Base-by-base conservation (phyloP, 306 rosid genomes). In the Pterocarpus santalinus region DNA sequence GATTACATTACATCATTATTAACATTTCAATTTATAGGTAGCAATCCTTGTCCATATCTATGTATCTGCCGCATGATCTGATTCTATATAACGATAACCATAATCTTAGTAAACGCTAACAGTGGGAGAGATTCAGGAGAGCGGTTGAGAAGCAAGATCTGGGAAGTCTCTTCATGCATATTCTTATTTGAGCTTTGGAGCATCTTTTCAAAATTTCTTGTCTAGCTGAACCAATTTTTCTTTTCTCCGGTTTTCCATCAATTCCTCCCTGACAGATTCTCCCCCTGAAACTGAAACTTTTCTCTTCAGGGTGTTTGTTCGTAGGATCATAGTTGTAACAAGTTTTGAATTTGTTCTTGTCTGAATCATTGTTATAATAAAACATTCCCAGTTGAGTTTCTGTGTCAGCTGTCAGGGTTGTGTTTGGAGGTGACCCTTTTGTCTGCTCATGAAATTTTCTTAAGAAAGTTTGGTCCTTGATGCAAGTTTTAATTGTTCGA, bases 241-340 rank as follows among this genome's bases (percentile, higher is more conserved):
- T 66, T 73, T 63, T 35, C 65, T 72, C 17, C 14, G 79, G 4
- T 80, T 85, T 80, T 62, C 63, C 74, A 49, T 69, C 56, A 75
- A 39, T 30, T 63, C 57, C 58, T 38, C 28, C 55, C 32, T 46
- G 16, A 46, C 2, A 55, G 35, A 77, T 53, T 60, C 73, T 60
- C 39, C 7, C 63, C 41, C 4, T 58, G 30, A 32, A 47, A 65
- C 6, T 44, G 28, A 22, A 22, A 22, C 28, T 22, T 22, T 22
- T 68, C 65, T 47, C 35, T 66, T 58, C 16, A 68, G 69, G 66
- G 28, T 49, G 35, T 51, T 67, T 55, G 16, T 8, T 74, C 44
- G 9, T 56, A 8, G 62, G 55, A 74, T 43, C 82, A 36, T 4
- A 14, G 46, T 5, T 71, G 53, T 36, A 32, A 13, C 57, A 56